phyloP scores from a whole-genome alignment of 2,329 filamentous ascomycete species.

The Zasmidium citrigriseum region DNA sequence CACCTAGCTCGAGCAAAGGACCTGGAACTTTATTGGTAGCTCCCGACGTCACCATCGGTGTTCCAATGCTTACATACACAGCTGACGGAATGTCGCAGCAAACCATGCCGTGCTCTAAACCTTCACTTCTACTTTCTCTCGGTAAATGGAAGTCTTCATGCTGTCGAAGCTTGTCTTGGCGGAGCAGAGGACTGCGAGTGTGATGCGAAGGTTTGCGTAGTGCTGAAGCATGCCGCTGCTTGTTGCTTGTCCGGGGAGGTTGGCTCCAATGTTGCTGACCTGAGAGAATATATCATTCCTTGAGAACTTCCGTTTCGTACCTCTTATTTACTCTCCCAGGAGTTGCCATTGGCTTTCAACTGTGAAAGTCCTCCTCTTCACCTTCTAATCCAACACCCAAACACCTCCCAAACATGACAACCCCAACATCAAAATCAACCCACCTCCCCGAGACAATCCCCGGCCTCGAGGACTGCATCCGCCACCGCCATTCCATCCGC shows the following conservation, averaged over 20 bases:
- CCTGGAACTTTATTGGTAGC: no score
- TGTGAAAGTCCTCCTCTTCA: not conserved
- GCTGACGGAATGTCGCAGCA: not conserved
- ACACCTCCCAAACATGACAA: not conserved
- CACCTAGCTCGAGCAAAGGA: no score
- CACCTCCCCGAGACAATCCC: not conserved
- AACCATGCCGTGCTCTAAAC: not conserved
- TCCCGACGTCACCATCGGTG: not conserved
- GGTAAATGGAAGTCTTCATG: no score
- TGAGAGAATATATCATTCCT: no score
- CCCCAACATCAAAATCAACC: not conserved
- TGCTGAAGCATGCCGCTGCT: not conserved
- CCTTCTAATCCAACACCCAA: no score
- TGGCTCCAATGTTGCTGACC: not conserved
- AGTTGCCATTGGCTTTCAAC: no score
- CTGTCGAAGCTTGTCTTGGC: no score
- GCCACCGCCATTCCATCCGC: constrained; percentile 15
- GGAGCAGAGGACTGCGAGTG: no score
- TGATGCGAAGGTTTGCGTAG: not conserved
- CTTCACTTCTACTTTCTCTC: not conserved
- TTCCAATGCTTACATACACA: not conserved
- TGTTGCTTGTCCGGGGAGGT: not conserved
- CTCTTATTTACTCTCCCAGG: no score
- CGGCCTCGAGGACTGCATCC: constrained; percentile 9
- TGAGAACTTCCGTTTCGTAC: no score